These are phyloP conservation scores for Paraglomus occultum DNA, from an alignment of 192 early-diverging fungal species.

Conservation along the genomic window DNA sequence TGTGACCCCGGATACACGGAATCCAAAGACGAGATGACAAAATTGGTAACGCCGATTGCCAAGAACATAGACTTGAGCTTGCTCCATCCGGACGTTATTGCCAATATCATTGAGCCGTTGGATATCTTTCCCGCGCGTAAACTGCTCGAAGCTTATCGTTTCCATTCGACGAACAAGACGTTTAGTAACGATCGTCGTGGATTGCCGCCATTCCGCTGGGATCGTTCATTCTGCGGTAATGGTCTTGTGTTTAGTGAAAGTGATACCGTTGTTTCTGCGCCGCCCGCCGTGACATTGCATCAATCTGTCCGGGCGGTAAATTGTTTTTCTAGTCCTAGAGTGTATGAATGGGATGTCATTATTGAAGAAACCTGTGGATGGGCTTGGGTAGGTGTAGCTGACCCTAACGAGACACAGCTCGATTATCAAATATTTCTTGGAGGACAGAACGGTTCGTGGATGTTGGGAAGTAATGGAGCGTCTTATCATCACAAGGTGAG, in stretches of 20 bases:
- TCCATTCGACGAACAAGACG: conserved; percentile 1
- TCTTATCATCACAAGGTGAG: neutral
- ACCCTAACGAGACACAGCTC: neutral
- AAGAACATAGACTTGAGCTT: neutral
- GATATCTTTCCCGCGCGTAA: neutral
- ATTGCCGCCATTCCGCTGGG: conserved; percentile 7
- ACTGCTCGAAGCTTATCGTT: conserved; percentile 1
- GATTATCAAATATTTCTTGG: conserved; percentile 17
- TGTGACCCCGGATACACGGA: neutral
- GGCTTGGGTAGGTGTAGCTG: conserved; percentile 6
- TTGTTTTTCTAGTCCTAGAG: neutral
- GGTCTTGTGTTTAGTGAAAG: neutral
- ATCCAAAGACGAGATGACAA: neutral
- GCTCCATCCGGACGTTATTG: conserved; percentile 15
- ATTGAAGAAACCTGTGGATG: conserved; percentile 16
- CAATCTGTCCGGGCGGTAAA: neutral
- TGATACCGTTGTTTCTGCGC: neutral
- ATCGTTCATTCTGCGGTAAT: neutral
- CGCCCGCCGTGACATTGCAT: neutral
- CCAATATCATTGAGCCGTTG: conserved; percentile 14
- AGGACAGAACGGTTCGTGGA: neutral
- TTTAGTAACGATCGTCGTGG: neutral
- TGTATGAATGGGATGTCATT: conserved; percentile 24
- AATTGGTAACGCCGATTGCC: neutral
- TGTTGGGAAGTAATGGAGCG: conserved; percentile 8